Percentiles rank a stretch among this genome's conserved stretches.
Evolutionary conservation across 495 filamentous ascomycete genomes (phyloP).

Genomic region (Penicillium ochrochloron): DNA sequence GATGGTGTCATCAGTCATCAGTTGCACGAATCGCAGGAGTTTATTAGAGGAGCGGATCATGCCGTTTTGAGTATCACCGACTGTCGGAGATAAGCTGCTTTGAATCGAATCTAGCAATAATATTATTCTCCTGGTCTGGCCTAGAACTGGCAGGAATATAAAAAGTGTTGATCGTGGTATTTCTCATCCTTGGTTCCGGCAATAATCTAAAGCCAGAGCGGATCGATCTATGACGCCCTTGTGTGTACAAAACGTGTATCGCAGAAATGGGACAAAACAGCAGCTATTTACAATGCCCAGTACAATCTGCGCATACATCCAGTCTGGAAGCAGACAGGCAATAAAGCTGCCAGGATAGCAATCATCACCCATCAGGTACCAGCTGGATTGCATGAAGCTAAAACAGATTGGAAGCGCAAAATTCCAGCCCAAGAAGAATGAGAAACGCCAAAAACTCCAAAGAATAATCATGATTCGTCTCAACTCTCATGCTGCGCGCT

Average conservation of each 20-base stretch:
- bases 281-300: conserved; percentile 23
- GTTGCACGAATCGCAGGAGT: conserved; percentile 19
- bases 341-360: not conserved
- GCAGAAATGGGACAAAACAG: conserved; percentile 3
- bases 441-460: conserved; percentile 25
- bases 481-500: conserved; percentile 16
- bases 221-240: conserved; percentile 21
- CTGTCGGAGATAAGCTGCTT: not conserved
- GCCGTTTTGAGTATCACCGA: conserved; percentile 15
- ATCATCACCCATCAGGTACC: not conserved
- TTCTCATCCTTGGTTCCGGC: not conserved
- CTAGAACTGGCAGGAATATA: not conserved
- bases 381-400: not conserved
- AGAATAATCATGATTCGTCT: conserved; percentile 23
- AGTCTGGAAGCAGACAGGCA: not conserved
- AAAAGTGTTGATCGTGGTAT: not conserved
- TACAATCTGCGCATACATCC: not conserved
- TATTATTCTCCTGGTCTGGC: not conserved
- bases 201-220: conserved; percentile 17
- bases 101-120: not conserved
- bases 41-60: conserved; percentile 10
- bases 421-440: conserved; percentile 14
- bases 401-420: conserved; percentile 7
- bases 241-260: conserved; percentile 24
- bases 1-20: conserved; percentile 37